A percentile compares a stretch with the other conserved stretches of the same genome.
Evolutionary conservation across 768 basidiomycete genomes (phyloP).

Genomic region (Auricularia cornea): DNA sequence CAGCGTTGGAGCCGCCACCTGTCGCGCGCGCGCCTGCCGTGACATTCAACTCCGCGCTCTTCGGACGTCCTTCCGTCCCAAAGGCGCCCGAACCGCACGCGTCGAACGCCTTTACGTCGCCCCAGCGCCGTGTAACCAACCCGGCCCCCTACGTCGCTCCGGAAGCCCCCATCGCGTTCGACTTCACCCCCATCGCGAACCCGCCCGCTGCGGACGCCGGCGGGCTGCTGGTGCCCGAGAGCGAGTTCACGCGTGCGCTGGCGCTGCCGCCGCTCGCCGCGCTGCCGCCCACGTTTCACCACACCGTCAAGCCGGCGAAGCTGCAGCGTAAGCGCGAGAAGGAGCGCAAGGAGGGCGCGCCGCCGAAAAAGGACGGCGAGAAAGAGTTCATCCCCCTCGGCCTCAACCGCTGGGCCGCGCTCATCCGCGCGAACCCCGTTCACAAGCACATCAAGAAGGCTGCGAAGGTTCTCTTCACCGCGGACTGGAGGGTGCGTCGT

Average conservation of each 20-base stretch:
- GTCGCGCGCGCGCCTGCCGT: not conserved
- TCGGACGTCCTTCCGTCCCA: not conserved
- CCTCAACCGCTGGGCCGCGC: conserved; percentile 57
- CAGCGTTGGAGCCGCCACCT: not conserved
- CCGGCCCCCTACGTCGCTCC: not conserved
- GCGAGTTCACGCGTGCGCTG: not conserved
- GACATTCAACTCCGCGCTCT: not conserved
- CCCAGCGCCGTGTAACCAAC: not conserved
- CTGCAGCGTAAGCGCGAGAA: conserved; percentile 44
- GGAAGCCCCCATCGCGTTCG: not conserved
- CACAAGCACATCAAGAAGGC: conserved; percentile 61
- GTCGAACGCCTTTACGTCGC: not conserved
- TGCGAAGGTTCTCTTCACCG: conserved; percentile 67
- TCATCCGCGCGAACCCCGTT: conserved; percentile 66
- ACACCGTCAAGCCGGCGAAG: conserved; percentile 39
- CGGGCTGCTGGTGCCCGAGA: too few species aligned
- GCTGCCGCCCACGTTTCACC: conserved; percentile 47
- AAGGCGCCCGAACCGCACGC: not conserved
- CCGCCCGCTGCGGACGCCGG: too few species aligned
- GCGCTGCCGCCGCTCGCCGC: conserved; percentile 19
- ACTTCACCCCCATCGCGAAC: too few species aligned
- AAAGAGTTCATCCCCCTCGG: conserved; percentile 36
- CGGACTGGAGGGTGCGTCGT: conserved; percentile 49
- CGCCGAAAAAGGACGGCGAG: conserved; percentile 31
- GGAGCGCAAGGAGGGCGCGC: conserved; percentile 37